Evolutionary conservation across 768 basidiomycete genomes (phyloP).

Genomic region (Panus rudis): DNA sequence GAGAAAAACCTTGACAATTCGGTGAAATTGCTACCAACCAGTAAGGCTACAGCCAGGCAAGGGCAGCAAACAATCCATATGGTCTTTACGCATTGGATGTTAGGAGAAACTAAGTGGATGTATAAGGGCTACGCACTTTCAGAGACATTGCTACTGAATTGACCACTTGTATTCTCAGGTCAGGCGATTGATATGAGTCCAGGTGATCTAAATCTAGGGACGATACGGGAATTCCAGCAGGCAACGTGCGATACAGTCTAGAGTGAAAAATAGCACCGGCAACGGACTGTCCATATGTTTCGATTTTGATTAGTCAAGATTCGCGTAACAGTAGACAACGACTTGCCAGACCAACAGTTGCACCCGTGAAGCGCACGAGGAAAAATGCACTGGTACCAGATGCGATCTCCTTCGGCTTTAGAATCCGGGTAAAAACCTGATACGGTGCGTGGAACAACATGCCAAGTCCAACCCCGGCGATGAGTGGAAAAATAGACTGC

Average conservation of each 20-base stretch:
- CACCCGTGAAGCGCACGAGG: constrained; percentile 80
- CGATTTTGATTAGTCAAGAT: constrained; percentile 1
- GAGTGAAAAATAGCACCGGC: constrained; percentile 70
- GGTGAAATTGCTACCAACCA: constrained; percentile 36
- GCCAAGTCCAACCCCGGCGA: constrained; percentile 73
- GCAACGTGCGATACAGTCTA: constrained; percentile 41
- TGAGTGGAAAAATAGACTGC: constrained; percentile 55
- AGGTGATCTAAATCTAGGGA: constrained; percentile 50
- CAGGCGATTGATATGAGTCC: constrained; percentile 37
- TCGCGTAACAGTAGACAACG: constrained; percentile 1
- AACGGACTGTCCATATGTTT: too few species aligned
- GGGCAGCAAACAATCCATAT: constrained; percentile 73
- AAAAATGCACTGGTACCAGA: constrained; percentile 84
- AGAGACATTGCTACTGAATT: constrained; percentile 54
- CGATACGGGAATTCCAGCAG: constrained; percentile 35
- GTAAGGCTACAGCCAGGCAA: constrained; percentile 54
- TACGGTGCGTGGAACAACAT: constrained; percentile 85
- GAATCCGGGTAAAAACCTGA: constrained; percentile 64
- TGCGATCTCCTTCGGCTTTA: constrained; percentile 62
- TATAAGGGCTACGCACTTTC: constrained; percentile 34
- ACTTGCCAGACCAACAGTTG: constrained; percentile 72
- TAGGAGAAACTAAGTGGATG: neutral
- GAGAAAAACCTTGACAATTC: neutral
- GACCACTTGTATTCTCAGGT: constrained; percentile 40
- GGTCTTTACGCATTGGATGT: constrained; percentile 32